Evolutionary conservation across 2,329 filamentous ascomycete species (phyloP).

Genomic region (Colletotrichum sp.): DNA sequence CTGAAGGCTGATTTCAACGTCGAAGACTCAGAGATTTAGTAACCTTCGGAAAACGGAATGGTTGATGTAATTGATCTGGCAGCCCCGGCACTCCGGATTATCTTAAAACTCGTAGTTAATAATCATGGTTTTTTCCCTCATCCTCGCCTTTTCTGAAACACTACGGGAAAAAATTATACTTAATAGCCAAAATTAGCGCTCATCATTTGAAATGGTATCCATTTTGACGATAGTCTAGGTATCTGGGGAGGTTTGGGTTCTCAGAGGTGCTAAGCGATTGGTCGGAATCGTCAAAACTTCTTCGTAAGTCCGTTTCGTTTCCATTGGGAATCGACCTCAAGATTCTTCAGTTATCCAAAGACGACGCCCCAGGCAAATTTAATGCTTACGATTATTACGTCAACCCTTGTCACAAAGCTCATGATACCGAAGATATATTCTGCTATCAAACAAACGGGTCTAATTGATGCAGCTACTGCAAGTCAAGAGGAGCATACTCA

Average conservation of each 20-base stretch:
- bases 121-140: fast-evolving
- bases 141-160: neutral
- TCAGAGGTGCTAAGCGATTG: neutral
- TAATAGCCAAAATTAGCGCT: neutral
- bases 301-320: neutral
- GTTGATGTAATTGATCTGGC: neutral
- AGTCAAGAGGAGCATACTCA: fast-evolving
- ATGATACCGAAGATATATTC: neutral
- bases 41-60: fast-evolving
- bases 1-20: fast-evolving
- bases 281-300: neutral
- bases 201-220: fast-evolving
- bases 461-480: neutral
- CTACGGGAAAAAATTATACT: too few species aligned
- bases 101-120: neutral
- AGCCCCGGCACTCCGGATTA: fast-evolving
- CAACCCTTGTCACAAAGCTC: fast-evolving
- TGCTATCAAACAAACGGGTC: neutral
- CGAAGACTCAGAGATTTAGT: fast-evolving
- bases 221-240: fast-evolving
- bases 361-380: neutral
- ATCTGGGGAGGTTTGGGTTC: fast-evolving
- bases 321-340: fast-evolving
- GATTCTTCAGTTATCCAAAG: neutral
- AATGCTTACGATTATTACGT: fast-evolving